These are phyloP conservation scores for Ustilago crameri DNA, from an alignment of 1,284 basidiomycete species.

Conservation along the genomic window DNA sequence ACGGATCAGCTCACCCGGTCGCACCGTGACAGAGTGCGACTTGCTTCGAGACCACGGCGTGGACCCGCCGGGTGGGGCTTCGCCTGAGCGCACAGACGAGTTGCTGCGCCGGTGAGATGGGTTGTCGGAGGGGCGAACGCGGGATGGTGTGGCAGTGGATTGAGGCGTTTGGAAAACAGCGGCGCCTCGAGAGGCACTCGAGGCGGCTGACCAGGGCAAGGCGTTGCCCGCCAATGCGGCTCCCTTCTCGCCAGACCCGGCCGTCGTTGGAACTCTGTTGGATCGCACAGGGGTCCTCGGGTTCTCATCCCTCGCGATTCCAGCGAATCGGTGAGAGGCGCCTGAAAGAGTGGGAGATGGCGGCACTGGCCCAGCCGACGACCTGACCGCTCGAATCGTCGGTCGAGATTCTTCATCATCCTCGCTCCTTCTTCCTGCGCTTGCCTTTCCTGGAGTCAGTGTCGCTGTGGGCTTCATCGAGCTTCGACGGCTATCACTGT, in stretches of 20 bases:
- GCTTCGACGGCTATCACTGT: constrained; percentile 19
- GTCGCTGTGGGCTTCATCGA: constrained; percentile 13
- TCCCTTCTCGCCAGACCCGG: constrained; percentile 1
- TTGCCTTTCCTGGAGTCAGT: constrained; percentile 1
- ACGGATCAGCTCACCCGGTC: constrained; percentile 47
- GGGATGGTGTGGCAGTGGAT: constrained; percentile 22
- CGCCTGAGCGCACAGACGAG: constrained; percentile 24
- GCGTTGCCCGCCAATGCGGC: neutral
- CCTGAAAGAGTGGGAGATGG: constrained; percentile 31
- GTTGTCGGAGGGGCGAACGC: constrained; percentile 16
- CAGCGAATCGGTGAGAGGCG: constrained; percentile 2
- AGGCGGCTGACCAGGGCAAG: constrained; percentile 23
- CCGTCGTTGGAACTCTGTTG: neutral
- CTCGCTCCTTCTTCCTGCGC: constrained; percentile 9
- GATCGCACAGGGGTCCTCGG: constrained; percentile 18
- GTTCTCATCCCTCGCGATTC: neutral
- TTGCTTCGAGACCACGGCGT: constrained; percentile 32
- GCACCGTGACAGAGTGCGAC: constrained; percentile 22
- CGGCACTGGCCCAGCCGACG: constrained; percentile 16
- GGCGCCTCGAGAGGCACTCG: constrained; percentile 17
- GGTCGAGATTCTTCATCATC: constrained; percentile 11
- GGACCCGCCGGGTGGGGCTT: constrained; percentile 7
- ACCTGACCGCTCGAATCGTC: constrained; percentile 26
- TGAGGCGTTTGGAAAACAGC: constrained; percentile 26
- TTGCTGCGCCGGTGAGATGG: constrained; percentile 26